A percentile compares a stretch with the other conserved stretches of the same genome.
Conservation (phyloP, 23 red algal genomes). For the Pyropia yezoensis region DNA sequence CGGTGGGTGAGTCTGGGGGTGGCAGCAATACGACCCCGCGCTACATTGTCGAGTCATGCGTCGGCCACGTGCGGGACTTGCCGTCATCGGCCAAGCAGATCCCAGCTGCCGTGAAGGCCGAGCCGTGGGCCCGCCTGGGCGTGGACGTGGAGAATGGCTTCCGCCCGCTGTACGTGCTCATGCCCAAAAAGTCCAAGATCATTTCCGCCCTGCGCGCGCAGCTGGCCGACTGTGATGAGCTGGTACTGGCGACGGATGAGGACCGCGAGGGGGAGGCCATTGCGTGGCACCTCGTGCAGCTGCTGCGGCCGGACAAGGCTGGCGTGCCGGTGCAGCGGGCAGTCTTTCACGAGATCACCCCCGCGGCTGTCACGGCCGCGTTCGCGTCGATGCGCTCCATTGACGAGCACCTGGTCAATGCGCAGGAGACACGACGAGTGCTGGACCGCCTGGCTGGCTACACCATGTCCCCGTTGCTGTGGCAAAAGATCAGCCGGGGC, state of each 20-base stretch:
- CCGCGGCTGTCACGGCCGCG: conserved; percentile 46
- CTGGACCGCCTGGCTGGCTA: conserved; percentile 91
- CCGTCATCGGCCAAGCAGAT: conserved; percentile 81
- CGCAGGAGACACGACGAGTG: conserved; percentile 86
- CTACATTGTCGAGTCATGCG: conserved; percentile 77
- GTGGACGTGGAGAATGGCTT: conserved; percentile 85
- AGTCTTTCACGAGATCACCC: conserved; percentile 97
- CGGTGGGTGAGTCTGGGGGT: background rate
- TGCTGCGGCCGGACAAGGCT: conserved; percentile 51
- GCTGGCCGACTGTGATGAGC: conserved; percentile 34
- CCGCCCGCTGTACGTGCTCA: conserved; percentile 76
- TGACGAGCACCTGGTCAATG: conserved; percentile 79
- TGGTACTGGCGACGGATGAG: conserved; percentile 95
- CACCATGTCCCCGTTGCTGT: conserved; percentile 93
- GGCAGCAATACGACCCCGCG: too few relatives aligned
- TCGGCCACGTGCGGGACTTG: conserved; percentile 90
- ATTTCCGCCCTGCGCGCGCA: conserved; percentile 34
- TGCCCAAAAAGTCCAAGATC: conserved; percentile 42
- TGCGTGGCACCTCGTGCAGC: conserved; percentile 87
- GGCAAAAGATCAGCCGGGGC: conserved; percentile 86
- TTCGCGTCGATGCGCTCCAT: conserved; percentile 70
- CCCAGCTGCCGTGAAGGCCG: conserved; percentile 61
- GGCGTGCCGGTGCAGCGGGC: conserved; percentile 72
- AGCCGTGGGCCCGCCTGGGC: conserved; percentile 86
- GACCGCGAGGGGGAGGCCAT: conserved; percentile 99